These are phyloP conservation scores for Moesziomyces aphidis DNA, from an alignment of 1,284 basidiomycete genomes.

Conservation along the genomic window DNA sequence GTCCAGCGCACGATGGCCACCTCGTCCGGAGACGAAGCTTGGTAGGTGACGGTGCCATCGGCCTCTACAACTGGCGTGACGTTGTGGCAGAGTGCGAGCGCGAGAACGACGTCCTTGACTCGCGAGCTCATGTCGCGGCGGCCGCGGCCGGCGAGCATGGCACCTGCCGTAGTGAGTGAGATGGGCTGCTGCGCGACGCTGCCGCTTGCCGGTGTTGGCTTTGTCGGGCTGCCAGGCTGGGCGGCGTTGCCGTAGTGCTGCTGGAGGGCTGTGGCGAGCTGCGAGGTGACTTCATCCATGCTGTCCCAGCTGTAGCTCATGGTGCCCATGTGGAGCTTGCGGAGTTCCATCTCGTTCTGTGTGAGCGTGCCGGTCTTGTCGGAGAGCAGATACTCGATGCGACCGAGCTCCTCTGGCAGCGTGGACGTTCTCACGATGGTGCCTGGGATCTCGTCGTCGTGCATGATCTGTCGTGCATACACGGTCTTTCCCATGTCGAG, in stretches of 20 bases:
- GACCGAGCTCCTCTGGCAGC: constrained; percentile 93
- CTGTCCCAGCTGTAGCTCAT: constrained; percentile 96
- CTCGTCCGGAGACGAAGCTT: constrained; percentile 98
- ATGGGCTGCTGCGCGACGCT: constrained; percentile 15
- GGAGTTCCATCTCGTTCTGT: constrained; percentile 99
- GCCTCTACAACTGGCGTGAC: constrained; percentile 95
- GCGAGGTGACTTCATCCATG: constrained; percentile 96
- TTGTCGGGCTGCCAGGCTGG: constrained; percentile 31
- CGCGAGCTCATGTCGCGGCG: constrained; percentile 93
- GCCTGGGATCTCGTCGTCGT: constrained; percentile 88
- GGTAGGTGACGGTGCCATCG: constrained; percentile 92
- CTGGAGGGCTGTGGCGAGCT: constrained; percentile 82
- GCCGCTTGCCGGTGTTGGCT: constrained; percentile 3
- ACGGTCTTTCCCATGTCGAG: constrained; percentile 99
- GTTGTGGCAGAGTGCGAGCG: constrained; percentile 95
- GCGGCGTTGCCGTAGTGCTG: constrained; percentile 23
- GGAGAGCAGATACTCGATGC: constrained; percentile 93
- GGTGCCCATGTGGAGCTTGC: constrained; percentile 97
- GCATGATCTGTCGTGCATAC: constrained; percentile 94
- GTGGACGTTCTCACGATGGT: constrained; percentile 98
- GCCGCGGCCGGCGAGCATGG: constrained; percentile 82
- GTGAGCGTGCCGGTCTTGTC: constrained; percentile 99
- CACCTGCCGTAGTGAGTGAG: constrained; percentile 73
- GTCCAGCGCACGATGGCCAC: constrained; percentile 99
- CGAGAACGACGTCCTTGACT: constrained; percentile 92